Percentiles rank a stretch among this genome's conserved stretches.
Evolutionary conservation across 495 filamentous ascomycete species (phyloP).

Genomic region (Aspergillus biplanus): DNA sequence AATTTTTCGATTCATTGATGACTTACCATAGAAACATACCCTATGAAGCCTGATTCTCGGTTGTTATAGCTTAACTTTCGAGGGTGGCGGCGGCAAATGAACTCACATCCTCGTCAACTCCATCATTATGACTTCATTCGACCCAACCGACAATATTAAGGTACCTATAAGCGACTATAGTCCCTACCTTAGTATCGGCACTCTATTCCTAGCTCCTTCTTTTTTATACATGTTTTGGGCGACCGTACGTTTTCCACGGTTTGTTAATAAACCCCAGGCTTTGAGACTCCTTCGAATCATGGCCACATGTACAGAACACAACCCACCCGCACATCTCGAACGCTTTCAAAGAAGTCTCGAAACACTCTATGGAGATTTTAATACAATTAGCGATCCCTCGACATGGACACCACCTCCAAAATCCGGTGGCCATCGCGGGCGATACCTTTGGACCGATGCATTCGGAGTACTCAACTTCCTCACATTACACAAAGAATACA

Average conservation of each 20-base stretch:
- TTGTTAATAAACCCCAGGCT: neutral
- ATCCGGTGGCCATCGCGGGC: slow-evolving; percentile 65
- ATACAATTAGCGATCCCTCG: slow-evolving; percentile 32
- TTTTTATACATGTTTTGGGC: no score
- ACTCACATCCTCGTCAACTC: slow-evolving; percentile 28
- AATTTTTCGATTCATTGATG: neutral
- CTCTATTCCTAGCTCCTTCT: no score
- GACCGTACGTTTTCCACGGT: no score
- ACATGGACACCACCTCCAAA: slow-evolving; percentile 50
- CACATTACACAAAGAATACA: slow-evolving; percentile 55
- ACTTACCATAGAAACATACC: neutral
- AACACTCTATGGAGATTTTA: slow-evolving; percentile 45
- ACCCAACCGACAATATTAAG: neutral
- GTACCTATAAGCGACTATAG: no score
- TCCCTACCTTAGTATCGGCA: no score
- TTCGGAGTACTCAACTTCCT: slow-evolving; percentile 71
- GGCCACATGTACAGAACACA: slow-evolving; percentile 31
- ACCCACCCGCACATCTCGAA: slow-evolving; percentile 27
- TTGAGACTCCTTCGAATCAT: neutral
- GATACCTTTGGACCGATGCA: slow-evolving; percentile 72
- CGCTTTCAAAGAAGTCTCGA: slow-evolving; percentile 45
- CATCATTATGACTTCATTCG: slow-evolving; percentile 41
- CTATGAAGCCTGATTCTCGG: neutral
- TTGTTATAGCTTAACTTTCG: neutral
- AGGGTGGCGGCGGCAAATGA: slow-evolving; percentile 24